Conservation (phyloP, 2,329 filamentous ascomycete species). For the Diaporthe sp. region DNA sequence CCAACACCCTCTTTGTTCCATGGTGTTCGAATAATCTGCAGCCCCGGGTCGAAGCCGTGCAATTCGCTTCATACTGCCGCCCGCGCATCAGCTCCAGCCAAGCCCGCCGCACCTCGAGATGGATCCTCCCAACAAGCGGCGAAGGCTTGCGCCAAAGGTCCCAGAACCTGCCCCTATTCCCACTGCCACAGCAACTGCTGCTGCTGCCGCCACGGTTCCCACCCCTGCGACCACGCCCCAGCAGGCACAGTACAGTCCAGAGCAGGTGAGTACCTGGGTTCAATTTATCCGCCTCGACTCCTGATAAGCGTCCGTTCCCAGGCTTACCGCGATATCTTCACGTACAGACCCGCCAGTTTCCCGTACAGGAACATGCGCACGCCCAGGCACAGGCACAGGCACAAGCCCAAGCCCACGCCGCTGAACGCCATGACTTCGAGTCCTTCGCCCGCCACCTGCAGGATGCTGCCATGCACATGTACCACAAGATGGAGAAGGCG, state of each 20-base stretch:
- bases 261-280: slow-evolving; percentile 39
- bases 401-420: slow-evolving; percentile 40
- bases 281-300: background rate
- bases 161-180: slow-evolving; percentile 40
- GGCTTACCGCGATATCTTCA: slow-evolving; percentile 18
- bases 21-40: background rate
- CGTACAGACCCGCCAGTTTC: slow-evolving; percentile 38
- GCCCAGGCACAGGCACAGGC: slow-evolving; percentile 42
- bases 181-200: slow-evolving; percentile 6
- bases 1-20: background rate
- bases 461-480: slow-evolving; percentile 76
- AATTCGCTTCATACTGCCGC: background rate
- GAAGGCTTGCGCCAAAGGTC: slow-evolving; percentile 46
- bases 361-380: slow-evolving; percentile 39
- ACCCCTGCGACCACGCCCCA: slow-evolving; percentile 36
- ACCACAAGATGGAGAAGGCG: slow-evolving; percentile 70
- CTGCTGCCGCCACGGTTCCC: slow-evolving; percentile 27
- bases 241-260: slow-evolving; percentile 38
- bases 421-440: slow-evolving; percentile 73
- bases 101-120: slow-evolving; percentile 34
- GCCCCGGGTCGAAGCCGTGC: slow-evolving; percentile 2
- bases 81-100: background rate
- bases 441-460: slow-evolving; percentile 76
- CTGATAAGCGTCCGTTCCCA: background rate
- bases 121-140: slow-evolving; percentile 47